phyloP scores from a whole-genome alignment of 1,284 basidiomycete genomes.

The Takashimella tepidaria region DNA sequence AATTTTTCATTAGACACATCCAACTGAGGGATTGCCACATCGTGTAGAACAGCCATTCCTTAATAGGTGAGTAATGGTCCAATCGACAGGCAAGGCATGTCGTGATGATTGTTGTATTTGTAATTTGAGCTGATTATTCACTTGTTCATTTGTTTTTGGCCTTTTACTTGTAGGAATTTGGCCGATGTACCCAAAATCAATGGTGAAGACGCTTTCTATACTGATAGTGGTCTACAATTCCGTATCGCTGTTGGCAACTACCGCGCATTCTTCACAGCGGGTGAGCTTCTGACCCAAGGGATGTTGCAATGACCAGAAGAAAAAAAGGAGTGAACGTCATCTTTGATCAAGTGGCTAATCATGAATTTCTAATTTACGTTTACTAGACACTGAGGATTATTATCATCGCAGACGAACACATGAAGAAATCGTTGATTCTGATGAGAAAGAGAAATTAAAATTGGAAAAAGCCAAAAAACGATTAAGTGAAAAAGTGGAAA shows the following conservation, averaged over 20 bases:
- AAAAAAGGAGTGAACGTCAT: no score
- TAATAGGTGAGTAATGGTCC: constrained; percentile 54
- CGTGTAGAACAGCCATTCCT: constrained; percentile 68
- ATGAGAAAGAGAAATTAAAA: constrained; percentile 14
- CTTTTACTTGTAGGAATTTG: constrained; percentile 10
- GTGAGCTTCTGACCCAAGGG: constrained; percentile 20
- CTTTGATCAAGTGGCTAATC: no score
- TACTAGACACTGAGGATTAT: constrained; percentile 40
- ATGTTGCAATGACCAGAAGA: no score
- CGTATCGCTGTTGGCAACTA: constrained; percentile 60
- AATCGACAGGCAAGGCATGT: background rate
- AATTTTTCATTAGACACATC: constrained; percentile 36
- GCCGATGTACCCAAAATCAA: constrained; percentile 15
- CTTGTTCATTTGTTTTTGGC: background rate
- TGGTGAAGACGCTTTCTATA: constrained; percentile 18
- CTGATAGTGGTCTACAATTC: constrained; percentile 52
- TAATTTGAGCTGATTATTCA: background rate
- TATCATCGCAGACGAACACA: constrained; percentile 28
- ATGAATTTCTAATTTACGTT: no score
- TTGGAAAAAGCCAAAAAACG: constrained; percentile 17
- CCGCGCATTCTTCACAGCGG: constrained; percentile 67
- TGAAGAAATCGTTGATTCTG: constrained; percentile 4
- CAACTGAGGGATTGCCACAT: constrained; percentile 50
- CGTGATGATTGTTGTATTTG: background rate
- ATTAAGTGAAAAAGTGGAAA: constrained; percentile 25